These are phyloP conservation scores for Tagetes patula DNA, from an alignment of 129 eudicot species.

Conservation along the genomic window DNA sequence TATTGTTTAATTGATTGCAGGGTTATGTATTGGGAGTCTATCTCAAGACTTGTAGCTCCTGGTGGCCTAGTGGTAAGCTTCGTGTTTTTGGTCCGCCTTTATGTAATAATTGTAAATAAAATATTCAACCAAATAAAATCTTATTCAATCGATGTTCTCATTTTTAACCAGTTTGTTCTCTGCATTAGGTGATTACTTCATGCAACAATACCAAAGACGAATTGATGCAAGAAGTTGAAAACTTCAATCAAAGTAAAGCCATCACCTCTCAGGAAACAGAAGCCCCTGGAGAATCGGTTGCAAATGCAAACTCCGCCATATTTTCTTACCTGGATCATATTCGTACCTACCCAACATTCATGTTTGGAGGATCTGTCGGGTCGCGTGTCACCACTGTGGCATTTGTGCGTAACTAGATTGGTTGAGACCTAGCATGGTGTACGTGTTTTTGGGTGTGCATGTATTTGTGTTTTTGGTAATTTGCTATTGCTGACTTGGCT, in stretches of 20 bases:
- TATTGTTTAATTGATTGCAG: slow-evolving; percentile 38
- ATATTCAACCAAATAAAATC: not conserved
- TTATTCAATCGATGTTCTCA: not conserved
- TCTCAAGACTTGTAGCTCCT: slow-evolving; percentile 78
- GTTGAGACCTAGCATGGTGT: not conserved
- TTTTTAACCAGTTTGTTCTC: not conserved
- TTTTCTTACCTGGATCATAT: slow-evolving; percentile 84
- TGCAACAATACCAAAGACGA: slow-evolving; percentile 93
- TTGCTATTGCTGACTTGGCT: slow-evolving; percentile 26
- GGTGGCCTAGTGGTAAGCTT: slow-evolving; percentile 85
- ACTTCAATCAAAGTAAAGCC: slow-evolving; percentile 60
- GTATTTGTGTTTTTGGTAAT: not conserved
- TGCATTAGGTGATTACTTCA: slow-evolving; percentile 77
- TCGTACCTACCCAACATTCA: slow-evolving; percentile 89
- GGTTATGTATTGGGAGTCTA: slow-evolving; percentile 97
- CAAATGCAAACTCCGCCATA: slow-evolving; percentile 28
- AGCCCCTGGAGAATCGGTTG: slow-evolving; percentile 41
- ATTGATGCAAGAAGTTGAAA: slow-evolving; percentile 79
- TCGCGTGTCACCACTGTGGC: slow-evolving; percentile 97
- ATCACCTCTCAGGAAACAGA: slow-evolving; percentile 3
- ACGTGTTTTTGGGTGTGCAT: slow-evolving; percentile 24
- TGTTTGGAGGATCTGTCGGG: slow-evolving; percentile 95
- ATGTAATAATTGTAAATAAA: not conserved
- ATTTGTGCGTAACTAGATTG: slow-evolving; percentile 64
- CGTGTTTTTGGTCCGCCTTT: not conserved